These are phyloP conservation scores for Lodderomyces metapsilosis DNA, from an alignment of 1,139 yeast genomes.

Conservation along the genomic window DNA sequence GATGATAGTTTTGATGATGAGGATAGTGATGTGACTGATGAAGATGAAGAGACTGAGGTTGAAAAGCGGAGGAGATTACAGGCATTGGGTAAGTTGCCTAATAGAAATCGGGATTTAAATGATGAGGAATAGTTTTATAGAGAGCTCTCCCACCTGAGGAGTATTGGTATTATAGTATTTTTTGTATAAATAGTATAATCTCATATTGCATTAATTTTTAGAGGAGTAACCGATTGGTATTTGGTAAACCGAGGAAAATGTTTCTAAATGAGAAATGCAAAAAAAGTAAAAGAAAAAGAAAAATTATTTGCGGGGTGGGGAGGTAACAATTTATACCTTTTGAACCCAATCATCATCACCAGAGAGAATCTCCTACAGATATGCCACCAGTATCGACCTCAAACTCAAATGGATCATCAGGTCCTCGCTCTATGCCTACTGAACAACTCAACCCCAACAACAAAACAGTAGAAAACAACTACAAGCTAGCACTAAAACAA, in stretches of 20 bases:
- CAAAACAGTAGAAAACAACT: constrained; percentile 25
- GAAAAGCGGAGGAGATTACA: constrained; percentile 78
- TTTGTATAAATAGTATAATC: too few species aligned
- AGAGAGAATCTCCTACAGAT: too few species aligned
- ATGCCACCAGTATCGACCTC: neutral
- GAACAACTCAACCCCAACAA: constrained; percentile 6
- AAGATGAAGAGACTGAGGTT: constrained; percentile 58
- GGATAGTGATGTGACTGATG: constrained; percentile 13
- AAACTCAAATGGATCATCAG: too few species aligned
- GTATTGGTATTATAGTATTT: too few species aligned
- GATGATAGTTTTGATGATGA: constrained; percentile 21
- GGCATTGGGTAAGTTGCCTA: constrained; percentile 62
- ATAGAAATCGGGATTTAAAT: constrained; percentile 46
- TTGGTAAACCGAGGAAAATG: neutral
- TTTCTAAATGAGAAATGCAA: neutral
- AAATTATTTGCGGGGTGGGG: neutral
- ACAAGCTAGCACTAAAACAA: constrained; percentile 38
- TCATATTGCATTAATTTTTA: too few species aligned
- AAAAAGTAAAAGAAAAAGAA: neutral
- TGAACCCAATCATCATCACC: neutral
- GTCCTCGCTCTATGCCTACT: too few species aligned
- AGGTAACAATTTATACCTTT: too few species aligned
- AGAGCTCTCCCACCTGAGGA: neutral
- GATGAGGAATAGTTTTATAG: constrained; percentile 53
- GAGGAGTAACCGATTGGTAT: too few species aligned